Percentiles rank a stretch among this genome's conserved stretches.
phyloP scores from a whole-genome alignment of 2,329 filamentous ascomycete species.

The Neurospora sp. region DNA sequence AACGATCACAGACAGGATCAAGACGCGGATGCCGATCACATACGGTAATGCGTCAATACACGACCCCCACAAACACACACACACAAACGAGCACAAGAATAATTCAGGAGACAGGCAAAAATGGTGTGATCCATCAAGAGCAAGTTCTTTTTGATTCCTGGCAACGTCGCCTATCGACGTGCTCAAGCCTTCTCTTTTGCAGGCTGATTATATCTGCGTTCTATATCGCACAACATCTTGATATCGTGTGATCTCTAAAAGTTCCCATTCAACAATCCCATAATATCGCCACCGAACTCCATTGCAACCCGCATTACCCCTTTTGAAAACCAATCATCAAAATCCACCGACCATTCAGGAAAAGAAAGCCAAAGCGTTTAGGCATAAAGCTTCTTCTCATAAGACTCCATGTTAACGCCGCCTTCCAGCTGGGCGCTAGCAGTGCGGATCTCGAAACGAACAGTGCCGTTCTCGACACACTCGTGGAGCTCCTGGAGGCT shows the following conservation, averaged over 20 bases:
- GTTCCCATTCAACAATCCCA: constrained; percentile 4
- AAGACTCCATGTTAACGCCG: constrained; percentile 96
- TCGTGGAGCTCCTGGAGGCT: constrained; percentile 70
- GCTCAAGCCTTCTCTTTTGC: background rate
- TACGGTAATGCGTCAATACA: background rate
- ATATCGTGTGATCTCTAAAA: background rate
- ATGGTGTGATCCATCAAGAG: background rate
- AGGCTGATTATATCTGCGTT: background rate
- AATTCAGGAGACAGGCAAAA: background rate
- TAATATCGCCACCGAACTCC: constrained; percentile 6
- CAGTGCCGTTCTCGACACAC: constrained; percentile 59
- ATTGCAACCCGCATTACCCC: background rate
- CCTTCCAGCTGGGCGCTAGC: constrained; percentile 93
- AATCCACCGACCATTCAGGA: background rate
- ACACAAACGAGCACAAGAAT: background rate
- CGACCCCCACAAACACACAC: background rate
- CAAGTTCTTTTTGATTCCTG: background rate
- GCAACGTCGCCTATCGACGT: background rate
- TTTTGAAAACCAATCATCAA: background rate
- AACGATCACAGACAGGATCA: background rate
- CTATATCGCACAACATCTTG: background rate
- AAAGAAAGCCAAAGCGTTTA: constrained; percentile 30
- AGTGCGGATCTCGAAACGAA: constrained; percentile 90
- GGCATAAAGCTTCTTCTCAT: constrained; percentile 99
- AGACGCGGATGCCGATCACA: background rate